Evolutionary conservation across 768 basidiomycete genomes (phyloP).

Genomic region (Auriscalpium microsporum): DNA sequence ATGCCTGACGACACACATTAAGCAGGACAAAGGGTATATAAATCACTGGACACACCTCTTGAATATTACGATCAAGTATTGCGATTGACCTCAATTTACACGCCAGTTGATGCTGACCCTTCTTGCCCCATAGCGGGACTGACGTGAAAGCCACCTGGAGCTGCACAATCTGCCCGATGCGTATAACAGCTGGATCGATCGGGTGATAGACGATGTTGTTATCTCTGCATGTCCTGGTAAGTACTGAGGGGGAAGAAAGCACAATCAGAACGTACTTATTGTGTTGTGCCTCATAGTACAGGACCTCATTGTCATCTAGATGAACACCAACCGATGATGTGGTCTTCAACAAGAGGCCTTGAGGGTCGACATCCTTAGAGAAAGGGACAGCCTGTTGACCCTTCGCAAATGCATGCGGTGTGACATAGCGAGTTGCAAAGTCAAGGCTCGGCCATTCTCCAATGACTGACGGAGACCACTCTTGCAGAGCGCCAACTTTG

Average conservation of each 20-base stretch:
- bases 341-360: background rate
- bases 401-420: background rate
- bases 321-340: background rate
- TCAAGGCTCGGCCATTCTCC: background rate
- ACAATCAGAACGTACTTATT: background rate
- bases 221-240: background rate
- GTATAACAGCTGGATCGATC: background rate
- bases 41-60: background rate
- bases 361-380: background rate
- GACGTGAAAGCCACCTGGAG: background rate
- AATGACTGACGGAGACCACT: background rate
- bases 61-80: background rate
- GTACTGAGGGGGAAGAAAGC: background rate
- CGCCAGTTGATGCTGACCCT: background rate
- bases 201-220: background rate
- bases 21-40: background rate
- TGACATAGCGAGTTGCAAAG: background rate
- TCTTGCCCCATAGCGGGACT: background rate
- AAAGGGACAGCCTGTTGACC: background rate
- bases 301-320: background rate
- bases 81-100: background rate
- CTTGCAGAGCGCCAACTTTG: background rate
- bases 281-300: background rate
- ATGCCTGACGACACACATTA: background rate
- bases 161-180: background rate